These are phyloP conservation scores for Juglanconis sp. DNA, from an alignment of 2,329 filamentous ascomycete genomes.

Conservation along the genomic window DNA sequence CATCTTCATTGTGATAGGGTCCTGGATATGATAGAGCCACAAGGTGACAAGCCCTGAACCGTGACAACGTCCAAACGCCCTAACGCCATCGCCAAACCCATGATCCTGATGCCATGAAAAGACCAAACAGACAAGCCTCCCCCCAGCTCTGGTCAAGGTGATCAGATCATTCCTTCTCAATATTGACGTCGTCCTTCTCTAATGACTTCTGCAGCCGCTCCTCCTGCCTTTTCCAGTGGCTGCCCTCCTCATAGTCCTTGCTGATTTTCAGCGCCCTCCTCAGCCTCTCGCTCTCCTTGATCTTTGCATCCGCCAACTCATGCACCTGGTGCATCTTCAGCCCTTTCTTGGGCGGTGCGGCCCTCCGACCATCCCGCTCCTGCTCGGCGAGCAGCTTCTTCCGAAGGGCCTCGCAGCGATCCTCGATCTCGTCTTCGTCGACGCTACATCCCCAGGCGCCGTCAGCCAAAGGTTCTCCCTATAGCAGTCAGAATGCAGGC, in stretches of 20 bases:
- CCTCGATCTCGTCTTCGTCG: slow-evolving; percentile 89
- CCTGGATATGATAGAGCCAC: neutral
- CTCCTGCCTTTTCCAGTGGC: slow-evolving; percentile 82
- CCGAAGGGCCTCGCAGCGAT: slow-evolving; percentile 64
- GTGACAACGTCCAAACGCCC: neutral
- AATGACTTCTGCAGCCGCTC: slow-evolving; percentile 54
- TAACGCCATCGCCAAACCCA: neutral
- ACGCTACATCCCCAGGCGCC: slow-evolving; percentile 45
- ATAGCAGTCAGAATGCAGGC: neutral
- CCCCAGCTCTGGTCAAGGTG: neutral
- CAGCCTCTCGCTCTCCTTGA: slow-evolving; percentile 87
- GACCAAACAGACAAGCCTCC: neutral
- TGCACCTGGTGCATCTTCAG: slow-evolving; percentile 94
- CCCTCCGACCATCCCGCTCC: slow-evolving; percentile 37
- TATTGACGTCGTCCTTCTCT: slow-evolving; percentile 34
- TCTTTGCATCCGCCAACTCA: slow-evolving; percentile 93
- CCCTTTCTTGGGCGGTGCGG: slow-evolving; percentile 41
- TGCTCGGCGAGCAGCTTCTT: slow-evolving; percentile 59
- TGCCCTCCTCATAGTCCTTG: slow-evolving; percentile 79
- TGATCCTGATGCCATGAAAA: neutral
- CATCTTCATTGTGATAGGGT: neutral
- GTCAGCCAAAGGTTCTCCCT: neutral
- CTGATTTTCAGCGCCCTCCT: slow-evolving; percentile 83
- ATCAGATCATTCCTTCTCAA: slow-evolving; percentile 9
- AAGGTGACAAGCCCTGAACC: neutral